phyloP scores from a whole-genome alignment of 2,329 filamentous ascomycete species.

The Zymoseptoria ardabiliae region DNA sequence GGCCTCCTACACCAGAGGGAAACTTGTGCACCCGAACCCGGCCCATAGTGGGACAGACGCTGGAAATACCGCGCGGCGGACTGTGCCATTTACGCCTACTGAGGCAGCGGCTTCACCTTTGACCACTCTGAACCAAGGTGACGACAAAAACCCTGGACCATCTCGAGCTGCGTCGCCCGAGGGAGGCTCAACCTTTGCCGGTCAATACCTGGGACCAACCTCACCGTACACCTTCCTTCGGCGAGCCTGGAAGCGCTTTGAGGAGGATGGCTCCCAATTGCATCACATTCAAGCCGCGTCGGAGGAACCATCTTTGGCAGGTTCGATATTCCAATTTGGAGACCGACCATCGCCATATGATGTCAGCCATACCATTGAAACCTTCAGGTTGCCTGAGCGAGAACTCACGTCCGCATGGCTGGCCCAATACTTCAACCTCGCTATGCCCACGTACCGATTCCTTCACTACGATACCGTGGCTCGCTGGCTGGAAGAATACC shows the following conservation, averaged over 20 bases:
- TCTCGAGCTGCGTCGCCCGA: constrained; percentile 15
- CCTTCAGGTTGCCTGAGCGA: constrained; percentile 36
- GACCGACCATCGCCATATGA: constrained; percentile 43
- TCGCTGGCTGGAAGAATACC: constrained; percentile 40
- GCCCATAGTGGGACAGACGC: constrained; percentile 26
- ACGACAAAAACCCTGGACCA: constrained; percentile 5
- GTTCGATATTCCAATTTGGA: constrained; percentile 45
- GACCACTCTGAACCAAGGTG: constrained; percentile 4
- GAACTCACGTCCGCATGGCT: constrained; percentile 28
- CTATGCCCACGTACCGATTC: constrained; percentile 39
- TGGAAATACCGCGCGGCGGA: constrained; percentile 1
- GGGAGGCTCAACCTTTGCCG: constrained; percentile 11
- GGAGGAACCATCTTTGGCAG: constrained; percentile 30
- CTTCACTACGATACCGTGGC: constrained; percentile 39
- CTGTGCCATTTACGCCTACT: background rate
- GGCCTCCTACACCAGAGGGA: constrained; percentile 42
- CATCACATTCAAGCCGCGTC: background rate
- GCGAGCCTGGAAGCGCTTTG: constrained; percentile 44
- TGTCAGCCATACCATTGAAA: constrained; percentile 30
- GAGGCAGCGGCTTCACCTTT: background rate
- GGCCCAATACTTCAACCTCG: constrained; percentile 37
- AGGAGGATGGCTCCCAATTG: constrained; percentile 23
- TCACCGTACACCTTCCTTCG: constrained; percentile 37
- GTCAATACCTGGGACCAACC: constrained; percentile 23
- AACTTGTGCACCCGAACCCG: constrained; percentile 20